Evolutionary conservation across 163 green algal species (phyloP), one percentile per base, ranked within the genome.

Genomic region (Chlorella variabilis): DNA sequence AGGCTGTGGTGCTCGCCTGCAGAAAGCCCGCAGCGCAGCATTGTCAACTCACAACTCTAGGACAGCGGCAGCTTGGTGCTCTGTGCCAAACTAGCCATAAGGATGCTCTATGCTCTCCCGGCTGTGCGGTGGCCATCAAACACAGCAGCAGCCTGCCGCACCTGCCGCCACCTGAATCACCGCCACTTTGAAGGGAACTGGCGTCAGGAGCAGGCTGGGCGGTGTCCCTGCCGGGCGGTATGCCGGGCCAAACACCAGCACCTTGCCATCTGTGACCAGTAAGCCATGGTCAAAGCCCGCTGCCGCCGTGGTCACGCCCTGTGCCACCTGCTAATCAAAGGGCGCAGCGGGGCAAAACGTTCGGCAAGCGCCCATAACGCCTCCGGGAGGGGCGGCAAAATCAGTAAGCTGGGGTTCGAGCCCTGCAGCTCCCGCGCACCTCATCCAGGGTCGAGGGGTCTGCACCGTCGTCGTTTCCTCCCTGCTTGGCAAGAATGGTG

Each of bases 1-100:
- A 94, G 90, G 29, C 86, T 93, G 90, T 98, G 93, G 80, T 93
- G 90, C 84, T 97, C 95, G 74, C 91, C 91, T 80, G 73, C 56
- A 45, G n/a, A 18, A 1, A 90, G 91, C 11, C 21, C 90, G 88
- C 20, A 95, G 86, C 4, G 69, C 39, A 21, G 87, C 78, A 51
- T 96, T 89, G 33, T 71, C 51, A 4, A 78, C 66, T 21, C 17
- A 59, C 34, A 7, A 39, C n/a, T n/a, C n/a, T n/a, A n/a, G n/a
- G n/a, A n/a, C n/a, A n/a, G n/a, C n/a, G n/a, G n/a, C n/a, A n/a
- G n/a, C n/a, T n/a, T n/a, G n/a, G n/a, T n/a, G n/a, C n/a, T n/a
- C n/a, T n/a, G n/a, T n/a, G n/a, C n/a, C n/a, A n/a, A n/a, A n/a
- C n/a, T n/a, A n/a, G n/a, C n/a, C n/a, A n/a, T n/a, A n/a, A n/a